A percentile compares a stretch with the other conserved stretches of the same genome.
Conservation (phyloP, 2,329 filamentous ascomycete genomes). For the Coniella vitis region DNA sequence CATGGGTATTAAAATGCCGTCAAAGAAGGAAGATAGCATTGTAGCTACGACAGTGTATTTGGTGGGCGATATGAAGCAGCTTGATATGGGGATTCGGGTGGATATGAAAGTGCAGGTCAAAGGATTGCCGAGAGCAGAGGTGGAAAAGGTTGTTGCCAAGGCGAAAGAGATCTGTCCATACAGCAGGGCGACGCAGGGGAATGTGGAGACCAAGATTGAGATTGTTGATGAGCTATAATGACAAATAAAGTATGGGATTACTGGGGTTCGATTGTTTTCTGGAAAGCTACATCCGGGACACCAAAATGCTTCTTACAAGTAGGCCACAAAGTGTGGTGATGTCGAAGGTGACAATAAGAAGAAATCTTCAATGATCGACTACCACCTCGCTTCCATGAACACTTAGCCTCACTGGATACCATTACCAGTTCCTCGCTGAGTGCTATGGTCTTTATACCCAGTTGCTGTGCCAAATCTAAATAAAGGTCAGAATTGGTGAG, state of each 20-base stretch:
- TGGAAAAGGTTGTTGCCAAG: constrained; percentile 23
- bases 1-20: constrained; percentile 34
- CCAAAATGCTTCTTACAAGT: too few relatives aligned
- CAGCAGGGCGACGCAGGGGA: constrained; percentile 23
- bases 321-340: too few relatives aligned
- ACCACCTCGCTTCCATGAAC: too few relatives aligned
- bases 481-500: too few relatives aligned
- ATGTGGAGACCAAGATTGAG: constrained; percentile 22
- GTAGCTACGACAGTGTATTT: constrained; percentile 36
- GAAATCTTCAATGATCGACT: too few relatives aligned
- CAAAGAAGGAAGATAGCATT: constrained; percentile 28
- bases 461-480: too few relatives aligned
- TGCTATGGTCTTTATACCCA: too few relatives aligned
- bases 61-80: constrained; percentile 36
- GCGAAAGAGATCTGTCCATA: constrained; percentile 25
- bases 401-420: too few relatives aligned
- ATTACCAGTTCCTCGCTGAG: too few relatives aligned
- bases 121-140: constrained; percentile 20
- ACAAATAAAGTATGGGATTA: not conserved
- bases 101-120: constrained; percentile 34
- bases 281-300: too few relatives aligned
- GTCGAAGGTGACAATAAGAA: too few relatives aligned
- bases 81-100: constrained; percentile 37
- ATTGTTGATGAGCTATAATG: constrained; percentile 12
- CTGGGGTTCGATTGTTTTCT: not conserved